Conservation (phyloP, 768 basidiomycete genomes). For the Harrya chromipes region DNA sequence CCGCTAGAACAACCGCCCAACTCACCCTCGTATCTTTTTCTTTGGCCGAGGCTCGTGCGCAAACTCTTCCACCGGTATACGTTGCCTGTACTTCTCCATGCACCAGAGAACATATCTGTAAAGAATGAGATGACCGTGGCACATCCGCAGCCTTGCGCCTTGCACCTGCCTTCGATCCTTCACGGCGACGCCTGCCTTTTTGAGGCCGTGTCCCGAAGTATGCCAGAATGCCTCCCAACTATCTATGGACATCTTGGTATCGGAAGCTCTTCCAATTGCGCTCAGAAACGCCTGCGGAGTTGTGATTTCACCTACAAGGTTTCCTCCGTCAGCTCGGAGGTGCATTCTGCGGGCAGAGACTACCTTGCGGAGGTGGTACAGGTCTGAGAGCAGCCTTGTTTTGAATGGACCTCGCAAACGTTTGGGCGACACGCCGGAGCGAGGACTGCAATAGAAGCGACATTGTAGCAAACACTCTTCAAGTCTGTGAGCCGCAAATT, state of each 20-base stretch:
- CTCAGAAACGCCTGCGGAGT: slow-evolving; percentile 66
- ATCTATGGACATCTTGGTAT: slow-evolving; percentile 60
- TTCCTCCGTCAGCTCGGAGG: slow-evolving; percentile 4
- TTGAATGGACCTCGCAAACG: slow-evolving; percentile 28
- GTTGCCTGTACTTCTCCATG: slow-evolving; percentile 73
- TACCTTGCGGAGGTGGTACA: slow-evolving; percentile 26
- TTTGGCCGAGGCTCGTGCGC: slow-evolving; percentile 64
- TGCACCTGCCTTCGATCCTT: slow-evolving; percentile 65
- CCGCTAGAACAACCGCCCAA: slow-evolving; percentile 4
- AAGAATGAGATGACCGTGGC: slow-evolving; percentile 4
- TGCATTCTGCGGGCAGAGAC: neutral
- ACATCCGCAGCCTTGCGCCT: neutral
- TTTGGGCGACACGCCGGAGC: slow-evolving; percentile 16
- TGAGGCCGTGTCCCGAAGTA: slow-evolving; percentile 52
- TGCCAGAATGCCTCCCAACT: slow-evolving; percentile 77
- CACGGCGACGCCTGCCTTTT: slow-evolving; percentile 61
- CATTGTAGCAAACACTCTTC: slow-evolving; percentile 13
- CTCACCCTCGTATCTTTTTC: slow-evolving; percentile 80
- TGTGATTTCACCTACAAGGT: slow-evolving; percentile 42
- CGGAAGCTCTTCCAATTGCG: slow-evolving; percentile 66
- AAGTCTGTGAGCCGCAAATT: neutral
- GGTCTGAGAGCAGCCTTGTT: slow-evolving; percentile 27
- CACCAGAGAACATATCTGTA: slow-evolving; percentile 81
- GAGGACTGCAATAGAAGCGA: slow-evolving; percentile 19
- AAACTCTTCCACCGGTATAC: slow-evolving; percentile 52